Evolutionary conservation across 768 basidiomycete genomes (phyloP), one percentile per base, ranked within the genome.

Genomic region (Calocera viscosa): DNA sequence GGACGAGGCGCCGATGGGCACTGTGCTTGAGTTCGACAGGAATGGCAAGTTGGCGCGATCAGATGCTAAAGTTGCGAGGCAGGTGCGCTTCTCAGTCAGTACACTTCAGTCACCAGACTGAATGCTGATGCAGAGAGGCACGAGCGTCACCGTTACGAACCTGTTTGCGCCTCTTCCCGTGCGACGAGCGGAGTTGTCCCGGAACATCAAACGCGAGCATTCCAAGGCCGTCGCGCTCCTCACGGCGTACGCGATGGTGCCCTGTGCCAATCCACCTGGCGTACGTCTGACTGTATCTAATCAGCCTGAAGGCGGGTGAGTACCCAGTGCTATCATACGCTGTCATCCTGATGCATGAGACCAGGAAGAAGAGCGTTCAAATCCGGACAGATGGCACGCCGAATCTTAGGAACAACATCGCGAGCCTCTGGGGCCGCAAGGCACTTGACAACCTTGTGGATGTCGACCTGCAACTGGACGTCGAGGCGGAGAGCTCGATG

Each of bases 191-290:
- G 96, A 98, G 71, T 82, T 97, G 34, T 87, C 92, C 72, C 80
- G 91, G 65, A 94, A 95, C 70, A 80, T 82, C 0, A 97, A 95
- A 74, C 84, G 93, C 43, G 95, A 98, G 71, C 94, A 89, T 72
- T 84, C 79, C 2, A 96, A 96, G 72, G 89, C 90, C 1, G 74
- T 97, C n/a, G 78, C 82, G 5, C 78, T 96, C 17, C 76, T 98
- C 43, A 85, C 87, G 53, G 92, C 90, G 0, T 99, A 98, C 75
- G 94, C 94, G 0, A 79, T 99, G 2, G 87, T 91, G 0, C 91
- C 91, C 0, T 92, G 90, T 66, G 69, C 73, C 0, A 77, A 82
- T 16, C 72, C 76, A 47, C 79, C 80, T 68, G 89, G 87, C 0
- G 85, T 94, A 17, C 81, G 92, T 35, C 74, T 98, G 11, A 81